These are phyloP conservation scores for Dothideomycetes sp. DNA, from an alignment of 2,329 filamentous ascomycete species.

Conservation along the genomic window DNA sequence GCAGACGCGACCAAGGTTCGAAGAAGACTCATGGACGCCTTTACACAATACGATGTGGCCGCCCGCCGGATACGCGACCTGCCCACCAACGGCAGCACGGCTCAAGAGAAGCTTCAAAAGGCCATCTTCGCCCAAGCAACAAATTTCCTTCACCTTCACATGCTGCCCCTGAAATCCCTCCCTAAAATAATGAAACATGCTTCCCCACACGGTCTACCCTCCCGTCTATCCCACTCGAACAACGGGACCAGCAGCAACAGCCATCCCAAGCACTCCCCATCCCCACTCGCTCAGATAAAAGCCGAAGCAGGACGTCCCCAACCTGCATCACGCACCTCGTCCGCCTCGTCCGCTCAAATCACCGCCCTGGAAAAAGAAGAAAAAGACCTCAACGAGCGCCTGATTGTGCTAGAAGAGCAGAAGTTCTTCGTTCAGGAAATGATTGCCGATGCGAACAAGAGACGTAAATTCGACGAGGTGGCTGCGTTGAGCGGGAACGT, in stretches of 20 bases:
- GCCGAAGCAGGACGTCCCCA: constrained; percentile 26
- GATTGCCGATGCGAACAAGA: constrained; percentile 65
- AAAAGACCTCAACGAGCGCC: constrained; percentile 64
- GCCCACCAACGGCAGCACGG: constrained; percentile 54
- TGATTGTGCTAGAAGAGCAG: constrained; percentile 84
- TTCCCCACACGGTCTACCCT: constrained; percentile 34
- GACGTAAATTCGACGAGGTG: constrained; percentile 77
- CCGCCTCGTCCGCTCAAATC: constrained; percentile 40
- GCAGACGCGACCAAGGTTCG: constrained; percentile 79
- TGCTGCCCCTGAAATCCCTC: constrained; percentile 63
- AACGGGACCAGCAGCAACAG: constrained; percentile 18
- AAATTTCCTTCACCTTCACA: constrained; percentile 75
- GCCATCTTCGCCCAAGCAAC: constrained; percentile 75
- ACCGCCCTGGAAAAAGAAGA: constrained; percentile 71
- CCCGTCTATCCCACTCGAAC: constrained; percentile 12
- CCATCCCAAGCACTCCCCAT: constrained; percentile 17
- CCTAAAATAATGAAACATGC: constrained; percentile 43
- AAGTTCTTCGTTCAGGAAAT: constrained; percentile 80
- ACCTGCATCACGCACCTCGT: constrained; percentile 39
- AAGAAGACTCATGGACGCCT: constrained; percentile 80
- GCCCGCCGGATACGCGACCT: constrained; percentile 73
- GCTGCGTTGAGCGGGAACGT: constrained; percentile 66
- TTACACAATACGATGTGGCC: constrained; percentile 75
- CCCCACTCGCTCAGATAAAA: constrained; percentile 48
- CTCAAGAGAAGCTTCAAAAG: constrained; percentile 66